Conservation (phyloP, 768 basidiomycete genomes). For the Boletus eberwhitei region DNA sequence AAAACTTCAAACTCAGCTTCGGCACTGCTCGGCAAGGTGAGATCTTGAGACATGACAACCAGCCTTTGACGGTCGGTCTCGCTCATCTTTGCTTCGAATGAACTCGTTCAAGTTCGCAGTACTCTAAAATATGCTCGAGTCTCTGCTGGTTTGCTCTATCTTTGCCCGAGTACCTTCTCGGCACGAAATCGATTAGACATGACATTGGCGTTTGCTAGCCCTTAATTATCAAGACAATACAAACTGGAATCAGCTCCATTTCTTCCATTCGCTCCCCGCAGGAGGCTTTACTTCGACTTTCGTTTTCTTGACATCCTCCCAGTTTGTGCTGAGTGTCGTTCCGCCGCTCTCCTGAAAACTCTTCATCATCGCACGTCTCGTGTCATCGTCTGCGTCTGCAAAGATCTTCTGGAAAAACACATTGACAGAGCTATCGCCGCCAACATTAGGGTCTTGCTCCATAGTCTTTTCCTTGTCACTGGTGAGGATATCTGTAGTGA, state of each 20-base stretch:
- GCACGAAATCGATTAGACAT: background rate
- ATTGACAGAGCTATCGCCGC: conserved; percentile 85
- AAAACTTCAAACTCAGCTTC: no score
- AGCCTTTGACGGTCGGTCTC: no score
- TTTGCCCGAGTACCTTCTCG: no score
- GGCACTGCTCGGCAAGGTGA: no score
- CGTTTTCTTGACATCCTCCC: conserved; percentile 78
- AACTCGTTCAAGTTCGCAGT: no score
- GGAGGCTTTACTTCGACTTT: conserved; percentile 80
- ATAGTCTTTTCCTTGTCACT: conserved; percentile 66
- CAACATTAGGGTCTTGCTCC: conserved; percentile 84
- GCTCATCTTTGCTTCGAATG: no score
- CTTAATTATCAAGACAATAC: background rate
- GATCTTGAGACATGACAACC: no score
- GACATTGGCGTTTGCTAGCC: background rate
- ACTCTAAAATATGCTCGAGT: no score
- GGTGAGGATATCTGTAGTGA: conserved; percentile 64
- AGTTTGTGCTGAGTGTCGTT: conserved; percentile 93
- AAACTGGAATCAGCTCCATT: conserved; percentile 49
- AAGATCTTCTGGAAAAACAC: conserved; percentile 90
- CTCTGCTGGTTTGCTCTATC: no score
- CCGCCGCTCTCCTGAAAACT: conserved; percentile 94
- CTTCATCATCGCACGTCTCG: conserved; percentile 95
- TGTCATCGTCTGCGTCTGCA: conserved; percentile 86
- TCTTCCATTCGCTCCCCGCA: conserved; percentile 78